Evolutionary conservation across 257 asterid genomes (phyloP).

Genomic region (Asclepias syriaca): DNA sequence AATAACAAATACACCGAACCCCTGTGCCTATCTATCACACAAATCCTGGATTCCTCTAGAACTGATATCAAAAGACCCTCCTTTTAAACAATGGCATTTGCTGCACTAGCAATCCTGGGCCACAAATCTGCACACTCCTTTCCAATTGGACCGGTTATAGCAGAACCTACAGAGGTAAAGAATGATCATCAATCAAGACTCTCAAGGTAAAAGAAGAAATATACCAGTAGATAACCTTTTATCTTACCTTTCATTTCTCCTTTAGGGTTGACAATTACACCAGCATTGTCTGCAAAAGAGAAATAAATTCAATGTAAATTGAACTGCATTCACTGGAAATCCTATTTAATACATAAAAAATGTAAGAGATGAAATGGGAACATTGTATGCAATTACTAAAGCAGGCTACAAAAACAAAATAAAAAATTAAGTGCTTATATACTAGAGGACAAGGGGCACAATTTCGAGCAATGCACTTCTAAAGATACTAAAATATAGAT

Average conservation of each 20-base stretch:
- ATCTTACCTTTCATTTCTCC: conserved; percentile 55
- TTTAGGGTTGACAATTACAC: conserved; percentile 53
- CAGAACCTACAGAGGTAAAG: conserved; percentile 27
- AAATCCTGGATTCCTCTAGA: background rate
- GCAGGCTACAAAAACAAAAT: background rate
- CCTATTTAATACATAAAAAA: background rate
- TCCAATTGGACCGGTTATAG: conserved; percentile 51
- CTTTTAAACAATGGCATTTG: conserved; percentile 29
- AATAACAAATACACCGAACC: background rate
- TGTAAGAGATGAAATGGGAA: background rate
- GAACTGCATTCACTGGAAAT: background rate
- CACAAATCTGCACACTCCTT: conserved; percentile 53
- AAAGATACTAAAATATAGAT: background rate
- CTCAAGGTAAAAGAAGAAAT: too few relatives aligned
- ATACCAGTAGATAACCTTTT: too few relatives aligned
- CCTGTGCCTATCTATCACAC: background rate
- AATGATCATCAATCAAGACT: background rate
- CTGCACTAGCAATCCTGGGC: conserved; percentile 57
- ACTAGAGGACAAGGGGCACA: background rate
- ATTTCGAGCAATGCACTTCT: background rate
- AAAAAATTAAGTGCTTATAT: background rate
- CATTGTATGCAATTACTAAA: background rate
- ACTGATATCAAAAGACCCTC: too few relatives aligned
- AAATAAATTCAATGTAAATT: background rate
- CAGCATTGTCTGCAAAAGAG: conserved; percentile 42